Base-by-base conservation (phyloP, 345 rosid genomes). In the Eucalyptus viminalis region DNA sequence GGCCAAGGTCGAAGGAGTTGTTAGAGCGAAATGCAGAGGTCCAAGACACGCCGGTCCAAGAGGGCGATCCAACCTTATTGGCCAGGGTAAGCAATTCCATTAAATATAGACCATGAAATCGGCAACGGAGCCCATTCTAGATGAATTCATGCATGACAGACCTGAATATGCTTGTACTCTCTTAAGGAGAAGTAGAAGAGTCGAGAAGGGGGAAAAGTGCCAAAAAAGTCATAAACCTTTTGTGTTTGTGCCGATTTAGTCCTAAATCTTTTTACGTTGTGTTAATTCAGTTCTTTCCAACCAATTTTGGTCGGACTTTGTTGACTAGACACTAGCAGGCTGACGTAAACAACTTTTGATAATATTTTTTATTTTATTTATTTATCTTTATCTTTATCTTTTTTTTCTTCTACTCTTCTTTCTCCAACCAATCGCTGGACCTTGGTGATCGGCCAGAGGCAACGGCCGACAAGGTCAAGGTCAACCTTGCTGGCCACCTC, bases 271-370 rank as follows among this genome's bases (percentile, higher is more conserved):
- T 49, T 49, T 49, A 14, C 1, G 51, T 0, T 2, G 1, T 49
- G 3, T 1, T 3, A 1, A 49, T 49, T 49, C 0, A 49, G 3
- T 49, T 6, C 2, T 49, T 49, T 49, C 17, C 3, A 49, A 49
- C 0, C 3, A 14, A 49, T 49, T 49, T 49, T 49, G 7, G 17
- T 49, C 3, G 2, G 7, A 5, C 15, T 49, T 49, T 14, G 16
- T 0, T 14, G 51, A 49, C 1, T 49, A 0, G 16, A 49, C 3
- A 43, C 43, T 2, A 5, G 43, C 4, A 1, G 2, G 43, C 6
- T 43, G 5, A 43, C 7, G 17, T 14, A 0, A 6, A 49, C 3
- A 49, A 49, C 7, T 49, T 49, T 49, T 14, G 5, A 49, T 49
- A 14, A 49, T 49, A 43, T 5, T 43, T 43, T 43, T 1, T 43